These are phyloP conservation scores for Lanzia echinophila DNA, from an alignment of 2,329 filamentous ascomycete genomes.

Conservation along the genomic window DNA sequence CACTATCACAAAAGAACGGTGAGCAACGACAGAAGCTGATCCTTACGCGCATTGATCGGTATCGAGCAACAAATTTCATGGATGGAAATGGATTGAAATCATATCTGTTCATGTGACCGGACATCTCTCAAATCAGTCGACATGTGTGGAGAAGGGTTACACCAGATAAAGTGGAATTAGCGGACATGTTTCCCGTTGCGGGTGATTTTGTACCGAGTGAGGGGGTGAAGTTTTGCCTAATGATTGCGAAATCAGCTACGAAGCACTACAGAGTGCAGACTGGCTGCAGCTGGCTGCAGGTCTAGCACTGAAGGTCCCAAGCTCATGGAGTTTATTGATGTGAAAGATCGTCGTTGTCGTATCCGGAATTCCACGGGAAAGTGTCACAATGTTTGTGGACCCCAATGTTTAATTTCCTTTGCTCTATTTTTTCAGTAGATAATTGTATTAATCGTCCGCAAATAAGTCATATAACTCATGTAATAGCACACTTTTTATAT, in stretches of 20 bases:
- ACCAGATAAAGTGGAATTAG: constrained; percentile 3
- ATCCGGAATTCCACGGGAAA: background rate
- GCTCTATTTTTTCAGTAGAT: background rate
- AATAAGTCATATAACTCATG: background rate
- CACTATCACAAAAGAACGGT: background rate
- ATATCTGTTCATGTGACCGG: constrained; percentile 8
- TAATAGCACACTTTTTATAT: background rate
- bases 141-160: background rate
- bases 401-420: background rate
- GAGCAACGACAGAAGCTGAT: background rate
- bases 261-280: no score
- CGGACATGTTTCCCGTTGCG: constrained; percentile 6
- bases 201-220: constrained; percentile 6
- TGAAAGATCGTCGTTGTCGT: background rate
- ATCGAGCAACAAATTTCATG: background rate
- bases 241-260: background rate
- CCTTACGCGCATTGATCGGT: background rate
- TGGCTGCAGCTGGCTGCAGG: background rate
- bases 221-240: background rate
- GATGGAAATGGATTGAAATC: background rate
- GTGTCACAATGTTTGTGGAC: background rate
- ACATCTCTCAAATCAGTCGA: background rate
- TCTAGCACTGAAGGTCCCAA: background rate
- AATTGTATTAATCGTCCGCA: background rate
- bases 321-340: constrained; percentile 2